Evolutionary conservation across 768 basidiomycete genomes (phyloP).

Genomic region (Suillus subaureus): DNA sequence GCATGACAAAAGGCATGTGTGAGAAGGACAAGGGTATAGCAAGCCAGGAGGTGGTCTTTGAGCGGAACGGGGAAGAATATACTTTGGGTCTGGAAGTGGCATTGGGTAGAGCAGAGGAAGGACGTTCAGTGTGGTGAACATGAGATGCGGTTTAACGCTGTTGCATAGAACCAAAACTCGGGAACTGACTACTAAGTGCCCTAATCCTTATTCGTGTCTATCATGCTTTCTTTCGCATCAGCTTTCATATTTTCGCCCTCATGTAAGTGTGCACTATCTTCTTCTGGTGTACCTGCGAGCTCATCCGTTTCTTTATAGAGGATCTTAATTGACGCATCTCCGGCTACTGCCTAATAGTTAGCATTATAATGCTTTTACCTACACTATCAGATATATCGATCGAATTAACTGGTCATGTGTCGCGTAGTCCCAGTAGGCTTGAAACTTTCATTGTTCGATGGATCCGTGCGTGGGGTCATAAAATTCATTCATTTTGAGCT

Average conservation of each 20-base stretch:
- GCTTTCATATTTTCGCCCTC: not conserved
- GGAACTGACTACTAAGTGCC: conserved; percentile 1
- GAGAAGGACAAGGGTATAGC: conserved; percentile 13
- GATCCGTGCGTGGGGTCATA: not conserved
- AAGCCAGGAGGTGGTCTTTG: conserved; percentile 26
- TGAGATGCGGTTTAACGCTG: not conserved
- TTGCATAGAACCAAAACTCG: not conserved
- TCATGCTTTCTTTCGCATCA: not conserved
- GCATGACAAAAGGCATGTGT: not conserved
- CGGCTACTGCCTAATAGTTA: not conserved
- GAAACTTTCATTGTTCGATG: not conserved
- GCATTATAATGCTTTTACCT: not conserved
- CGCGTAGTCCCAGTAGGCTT: not conserved
- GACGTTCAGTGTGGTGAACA: conserved; percentile 32
- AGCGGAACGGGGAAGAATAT: conserved; percentile 29
- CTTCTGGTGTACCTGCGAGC: not conserved
- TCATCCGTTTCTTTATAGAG: not conserved
- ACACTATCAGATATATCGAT: not conserved
- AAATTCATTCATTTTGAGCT: not conserved
- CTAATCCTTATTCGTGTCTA: conserved; percentile 4
- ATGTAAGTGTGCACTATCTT: not conserved
- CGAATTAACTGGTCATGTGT: not conserved
- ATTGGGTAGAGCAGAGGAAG: conserved; percentile 34
- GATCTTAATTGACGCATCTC: not conserved
- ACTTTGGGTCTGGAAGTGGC: conserved; percentile 33